Base-by-base conservation (phyloP, 2,329 filamentous ascomycete genomes). In the Cladophialophora bantiana region DNA sequence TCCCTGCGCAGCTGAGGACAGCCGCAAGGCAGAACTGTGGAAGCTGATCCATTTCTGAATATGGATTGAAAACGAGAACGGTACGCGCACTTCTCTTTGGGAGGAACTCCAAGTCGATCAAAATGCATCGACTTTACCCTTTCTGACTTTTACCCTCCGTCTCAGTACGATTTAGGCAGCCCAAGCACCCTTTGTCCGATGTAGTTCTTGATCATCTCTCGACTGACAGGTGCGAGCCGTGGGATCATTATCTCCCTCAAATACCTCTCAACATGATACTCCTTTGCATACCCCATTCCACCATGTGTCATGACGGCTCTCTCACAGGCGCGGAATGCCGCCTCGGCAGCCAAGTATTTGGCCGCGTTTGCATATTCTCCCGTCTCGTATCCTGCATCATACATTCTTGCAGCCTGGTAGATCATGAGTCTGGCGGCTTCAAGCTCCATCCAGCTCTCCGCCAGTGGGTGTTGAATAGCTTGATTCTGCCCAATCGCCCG, bases 271-370 rank as follows among this genome's bases (percentile, higher is more conserved):
- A 88, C 86, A 74, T 89, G 83, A 71, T 87, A 88, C 71, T 88
- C 86, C 66, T 85, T 83, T 6, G 86, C 86, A 77, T 88, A 89
- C 0, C 86, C 86, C 86, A 88, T 89, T 0, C 86, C 86, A 34
- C 86, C 86, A 73, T 86, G 85, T 2, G 82, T 80, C 68, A 88
- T 75, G 6, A 87, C 81, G n/a, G 85, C 84, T 36, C 84, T 76
- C 71, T 89, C 86, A 72, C 86, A 88, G 0, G 86, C 86, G 2
- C 79, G 84, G 71, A 87, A 89, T 0, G 85, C 85, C 0, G 86
- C 86, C 70, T 89, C 86, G 0, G 85, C 86, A 9, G 86, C 86
- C 35, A 88, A 73, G 71, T 85, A 87, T 72, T 87, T 88, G 0
- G 83, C 84, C 6, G 78, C 80, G 71, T 88, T 87, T n/a, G 81